Evolutionary conservation across 2,329 filamentous ascomycete genomes (phyloP), one percentile per base, ranked within the genome.

Genomic region (Diaporthe helianthi): DNA sequence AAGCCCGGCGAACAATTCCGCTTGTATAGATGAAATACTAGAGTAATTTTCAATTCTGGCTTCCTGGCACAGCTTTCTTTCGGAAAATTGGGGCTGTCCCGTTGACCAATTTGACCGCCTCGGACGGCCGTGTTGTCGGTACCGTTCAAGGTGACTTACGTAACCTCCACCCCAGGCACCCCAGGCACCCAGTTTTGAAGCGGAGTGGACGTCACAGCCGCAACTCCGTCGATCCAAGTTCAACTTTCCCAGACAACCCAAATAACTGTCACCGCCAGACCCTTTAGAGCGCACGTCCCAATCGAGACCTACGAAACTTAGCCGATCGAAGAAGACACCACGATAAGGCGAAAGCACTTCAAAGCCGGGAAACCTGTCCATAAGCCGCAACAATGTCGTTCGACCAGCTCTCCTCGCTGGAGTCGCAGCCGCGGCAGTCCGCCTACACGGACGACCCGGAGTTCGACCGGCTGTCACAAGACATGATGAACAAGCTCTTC

Each of bases 401-500:
- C 82, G 92, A 97, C 79, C 92, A 93, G 75, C 87, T 96, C 72
- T 92, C 92, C 68, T 91, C 89, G 71, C 86, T 98, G 74, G 95
- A 98, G 84, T 90, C 94, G 74, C 85, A 91, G 86, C 86, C 82
- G 85, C 75, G 73, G 65, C 74, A 64, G 58, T 85, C 90, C 54
- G 83, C 89, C 76, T 99, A 97, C 82, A 86, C 88, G 77, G 96
- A 99, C 82, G 93, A 98, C 79, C 96, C 96, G 64, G 94, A 94
- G 73, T 99, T 98, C 85, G 88, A 93, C 77, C 86, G 88, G 69
- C 88, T 97, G 75, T 93, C 94, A 72, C 90, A 93, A 77, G 87
- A 91, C 70, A 88, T 98, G 71, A 97, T 93, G 80, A 92, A 93
- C 80, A 92, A 95, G 79, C 87, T 99, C 63, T 97, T 98, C 83